Conservation (phyloP, 345 rosid genomes). For the Populus pruinosa region DNA sequence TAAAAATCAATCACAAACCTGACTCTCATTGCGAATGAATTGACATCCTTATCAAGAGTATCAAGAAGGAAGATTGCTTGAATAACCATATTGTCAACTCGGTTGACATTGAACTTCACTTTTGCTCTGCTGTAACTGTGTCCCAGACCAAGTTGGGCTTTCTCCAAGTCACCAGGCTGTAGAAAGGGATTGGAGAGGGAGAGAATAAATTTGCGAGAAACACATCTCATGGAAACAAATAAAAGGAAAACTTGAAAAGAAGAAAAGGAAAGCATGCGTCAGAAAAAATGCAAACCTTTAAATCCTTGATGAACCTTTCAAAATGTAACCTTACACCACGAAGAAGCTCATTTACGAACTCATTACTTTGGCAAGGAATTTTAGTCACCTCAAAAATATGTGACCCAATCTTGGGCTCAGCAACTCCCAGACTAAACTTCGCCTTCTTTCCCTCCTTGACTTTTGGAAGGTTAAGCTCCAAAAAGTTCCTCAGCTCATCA, state of each 20-base stretch:
- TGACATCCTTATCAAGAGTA: constrained; percentile 85
- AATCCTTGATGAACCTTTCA: constrained; percentile 76
- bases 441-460: constrained; percentile 74
- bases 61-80: constrained; percentile 90
- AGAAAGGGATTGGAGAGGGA: neutral
- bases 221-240: neutral
- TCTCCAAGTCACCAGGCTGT: constrained; percentile 86
- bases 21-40: constrained; percentile 86
- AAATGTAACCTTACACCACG: constrained; percentile 86
- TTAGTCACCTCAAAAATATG: constrained; percentile 70
- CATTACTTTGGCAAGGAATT: constrained; percentile 85
- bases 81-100: constrained; percentile 92
- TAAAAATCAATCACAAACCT: constrained; percentile 47
- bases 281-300: constrained; percentile 54
- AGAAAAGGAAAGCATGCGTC: neutral
- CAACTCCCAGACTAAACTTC: constrained; percentile 74
- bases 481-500: constrained; percentile 76
- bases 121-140: constrained; percentile 97
- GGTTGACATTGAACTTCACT: constrained; percentile 91
- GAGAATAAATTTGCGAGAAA: neutral
- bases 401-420: constrained; percentile 86
- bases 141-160: constrained; percentile 90
- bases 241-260: neutral
- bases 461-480: constrained; percentile 79
- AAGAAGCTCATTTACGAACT: constrained; percentile 78